A percentile compares a stretch with the other conserved stretches of the same genome.
These are phyloP conservation scores for Raddia guianensis DNA, from an alignment of 176 grass and related monocot species.

Conservation along the genomic window DNA sequence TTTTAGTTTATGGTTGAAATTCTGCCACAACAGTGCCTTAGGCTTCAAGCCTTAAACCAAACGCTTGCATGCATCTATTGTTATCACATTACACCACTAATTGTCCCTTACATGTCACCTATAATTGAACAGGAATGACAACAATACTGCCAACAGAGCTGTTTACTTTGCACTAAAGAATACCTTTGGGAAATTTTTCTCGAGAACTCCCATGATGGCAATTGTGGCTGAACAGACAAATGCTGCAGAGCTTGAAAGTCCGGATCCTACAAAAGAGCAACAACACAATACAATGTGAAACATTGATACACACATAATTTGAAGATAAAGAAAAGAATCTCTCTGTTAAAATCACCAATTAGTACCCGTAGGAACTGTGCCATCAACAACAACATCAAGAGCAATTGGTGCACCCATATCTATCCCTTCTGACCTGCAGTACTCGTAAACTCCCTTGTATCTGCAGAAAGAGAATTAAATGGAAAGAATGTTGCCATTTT, in stretches of 20 bases:
- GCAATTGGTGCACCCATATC: conserved; percentile 64
- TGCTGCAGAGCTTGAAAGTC: conserved; percentile 93
- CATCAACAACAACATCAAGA: conserved; percentile 85
- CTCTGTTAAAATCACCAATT: background rate
- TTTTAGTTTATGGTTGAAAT: background rate
- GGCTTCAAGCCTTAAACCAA: background rate
- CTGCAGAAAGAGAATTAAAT: conserved; percentile 46
- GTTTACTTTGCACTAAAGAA: background rate
- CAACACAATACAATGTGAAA: background rate
- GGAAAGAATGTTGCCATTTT: background rate
- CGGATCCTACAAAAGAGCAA: conserved; percentile 66
- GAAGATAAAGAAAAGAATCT: conserved; percentile 22
- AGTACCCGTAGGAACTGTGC: conserved; percentile 87
- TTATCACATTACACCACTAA: conserved; percentile 12
- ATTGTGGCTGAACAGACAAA: conserved; percentile 98
- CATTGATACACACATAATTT: background rate
- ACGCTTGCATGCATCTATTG: background rate
- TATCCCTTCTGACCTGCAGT: conserved; percentile 69
- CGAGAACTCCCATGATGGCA: conserved; percentile 86
- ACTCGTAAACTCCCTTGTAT: conserved; percentile 91
- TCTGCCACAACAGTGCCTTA: background rate
- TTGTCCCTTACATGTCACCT: background rate
- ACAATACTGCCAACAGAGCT: background rate
- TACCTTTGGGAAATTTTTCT: conserved; percentile 89
- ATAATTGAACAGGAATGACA: background rate